phyloP scores from a whole-genome alignment of 208 protist genomes.

The Vickermania ingenoplastis region DNA sequence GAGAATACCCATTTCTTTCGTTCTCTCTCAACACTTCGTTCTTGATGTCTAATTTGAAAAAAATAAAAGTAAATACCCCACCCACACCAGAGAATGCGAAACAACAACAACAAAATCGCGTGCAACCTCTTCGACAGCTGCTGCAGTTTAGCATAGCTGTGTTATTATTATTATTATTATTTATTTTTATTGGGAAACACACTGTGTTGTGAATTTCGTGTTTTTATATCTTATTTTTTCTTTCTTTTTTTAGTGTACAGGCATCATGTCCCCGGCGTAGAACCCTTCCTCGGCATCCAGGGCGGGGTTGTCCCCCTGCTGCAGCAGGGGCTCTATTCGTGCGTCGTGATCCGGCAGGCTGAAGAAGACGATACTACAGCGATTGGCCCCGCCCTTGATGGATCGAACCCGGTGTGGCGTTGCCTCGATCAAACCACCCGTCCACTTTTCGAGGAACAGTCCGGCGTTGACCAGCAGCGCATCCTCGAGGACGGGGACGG shows the following conservation, averaged over 20 bases:
- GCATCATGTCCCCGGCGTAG: conserved; percentile 79
- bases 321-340: conserved; percentile 71
- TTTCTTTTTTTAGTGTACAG: conserved; percentile 14
- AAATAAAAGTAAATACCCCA: too few relatives aligned
- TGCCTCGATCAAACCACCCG: conserved; percentile 67
- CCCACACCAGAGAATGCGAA: too few relatives aligned
- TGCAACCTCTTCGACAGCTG: too few relatives aligned
- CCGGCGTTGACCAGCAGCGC: conserved; percentile 81
- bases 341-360: conserved; percentile 75
- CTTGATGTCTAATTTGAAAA: too few relatives aligned
- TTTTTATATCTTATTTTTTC: not conserved
- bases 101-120: too few relatives aligned
- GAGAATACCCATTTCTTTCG: too few relatives aligned
- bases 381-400: conserved; percentile 40
- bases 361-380: conserved; percentile 85
- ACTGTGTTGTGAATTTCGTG: too few relatives aligned
- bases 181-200: too few relatives aligned
- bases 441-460: conserved; percentile 85
- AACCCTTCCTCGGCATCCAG: conserved; percentile 61
- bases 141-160: too few relatives aligned
- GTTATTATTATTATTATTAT: too few relatives aligned
- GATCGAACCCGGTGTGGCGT: conserved; percentile 79
- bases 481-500: conserved; percentile 76
- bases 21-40: too few relatives aligned
- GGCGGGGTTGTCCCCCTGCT: conserved; percentile 77